These are phyloP conservation scores for Xylaria sp. DNA, from an alignment of 2,329 filamentous ascomycete genomes.

Conservation along the genomic window DNA sequence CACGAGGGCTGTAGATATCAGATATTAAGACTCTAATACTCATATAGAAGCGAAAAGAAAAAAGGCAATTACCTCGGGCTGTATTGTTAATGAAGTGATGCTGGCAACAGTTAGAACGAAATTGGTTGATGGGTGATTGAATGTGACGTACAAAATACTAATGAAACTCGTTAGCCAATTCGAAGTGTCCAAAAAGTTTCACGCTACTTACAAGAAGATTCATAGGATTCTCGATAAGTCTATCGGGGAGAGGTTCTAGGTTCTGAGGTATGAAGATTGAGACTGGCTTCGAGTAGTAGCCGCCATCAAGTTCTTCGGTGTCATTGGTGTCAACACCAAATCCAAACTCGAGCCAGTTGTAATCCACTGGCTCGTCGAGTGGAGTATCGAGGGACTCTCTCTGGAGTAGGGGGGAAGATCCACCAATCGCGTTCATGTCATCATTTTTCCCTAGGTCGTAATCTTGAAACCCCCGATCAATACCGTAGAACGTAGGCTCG, in stretches of 20 bases:
- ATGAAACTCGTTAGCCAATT: slow-evolving; percentile 43
- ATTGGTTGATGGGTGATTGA: slow-evolving; percentile 12
- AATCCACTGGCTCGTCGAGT: slow-evolving; percentile 50
- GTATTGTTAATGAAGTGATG: slow-evolving; percentile 82
- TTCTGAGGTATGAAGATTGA: slow-evolving; percentile 65
- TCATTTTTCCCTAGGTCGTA: slow-evolving; percentile 77
- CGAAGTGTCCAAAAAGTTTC: neutral
- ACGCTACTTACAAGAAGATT: slow-evolving; percentile 69
- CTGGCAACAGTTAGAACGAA: slow-evolving; percentile 52
- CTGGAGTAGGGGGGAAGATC: slow-evolving; percentile 48
- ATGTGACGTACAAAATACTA: slow-evolving; percentile 60
- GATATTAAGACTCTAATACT: slow-evolving; percentile 56
- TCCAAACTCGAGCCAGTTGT: slow-evolving; percentile 57
- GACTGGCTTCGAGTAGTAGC: slow-evolving; percentile 78
- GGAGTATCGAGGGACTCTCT: slow-evolving; percentile 44
- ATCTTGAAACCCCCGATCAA: slow-evolving; percentile 77
- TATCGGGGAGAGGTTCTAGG: slow-evolving; percentile 63
- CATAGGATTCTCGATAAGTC: slow-evolving; percentile 77
- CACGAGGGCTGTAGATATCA: slow-evolving; percentile 54
- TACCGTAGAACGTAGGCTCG: slow-evolving; percentile 69
- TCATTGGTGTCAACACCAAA: slow-evolving; percentile 60
- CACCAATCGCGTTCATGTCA: slow-evolving; percentile 72
- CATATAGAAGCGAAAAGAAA: slow-evolving; percentile 37
- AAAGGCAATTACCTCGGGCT: slow-evolving; percentile 62
- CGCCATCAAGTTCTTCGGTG: slow-evolving; percentile 66